phyloP scores from a whole-genome alignment of 768 basidiomycete species.

The Filobasidium floriforme region DNA sequence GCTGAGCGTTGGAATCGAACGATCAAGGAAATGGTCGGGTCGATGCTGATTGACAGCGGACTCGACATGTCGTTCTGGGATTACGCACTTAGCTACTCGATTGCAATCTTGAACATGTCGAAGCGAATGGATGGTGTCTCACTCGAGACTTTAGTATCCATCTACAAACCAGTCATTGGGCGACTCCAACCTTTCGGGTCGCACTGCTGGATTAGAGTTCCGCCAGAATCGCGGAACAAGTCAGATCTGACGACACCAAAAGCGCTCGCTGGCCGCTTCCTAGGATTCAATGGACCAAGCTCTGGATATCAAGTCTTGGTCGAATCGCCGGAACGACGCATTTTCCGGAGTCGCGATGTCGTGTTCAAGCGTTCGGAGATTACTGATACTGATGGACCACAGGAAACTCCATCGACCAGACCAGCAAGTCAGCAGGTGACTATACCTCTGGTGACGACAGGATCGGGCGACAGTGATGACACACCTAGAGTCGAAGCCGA shows the following conservation, averaged over 20 bases:
- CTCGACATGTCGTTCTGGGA: slow-evolving; percentile 20
- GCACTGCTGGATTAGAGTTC: slow-evolving; percentile 2
- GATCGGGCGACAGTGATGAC: no score
- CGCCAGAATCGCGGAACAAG: background rate
- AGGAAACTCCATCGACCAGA: no score
- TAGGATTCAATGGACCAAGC: background rate
- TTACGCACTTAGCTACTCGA: slow-evolving; percentile 9
- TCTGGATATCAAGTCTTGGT: slow-evolving; percentile 1
- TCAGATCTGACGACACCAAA: slow-evolving; percentile 10
- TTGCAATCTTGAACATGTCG: slow-evolving; percentile 2
- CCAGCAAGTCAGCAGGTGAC: no score
- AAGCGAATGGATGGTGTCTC: slow-evolving; percentile 10
- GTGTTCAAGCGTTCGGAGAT: slow-evolving; percentile 10
- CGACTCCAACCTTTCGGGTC: slow-evolving; percentile 7
- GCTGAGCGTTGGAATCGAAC: slow-evolving; percentile 28
- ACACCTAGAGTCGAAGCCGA: no score
- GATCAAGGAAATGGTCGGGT: slow-evolving; percentile 26
- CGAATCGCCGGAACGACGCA: background rate
- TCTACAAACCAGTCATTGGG: background rate
- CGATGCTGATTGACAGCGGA: slow-evolving; percentile 20
- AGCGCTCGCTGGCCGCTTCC: background rate
- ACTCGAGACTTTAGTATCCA: slow-evolving; percentile 6
- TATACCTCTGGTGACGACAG: no score
- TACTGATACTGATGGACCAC: no score
- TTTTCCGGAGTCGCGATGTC: slow-evolving; percentile 10